phyloP scores from a whole-genome alignment of 768 basidiomycete species.

The Strobilomyces echinocephalus region DNA sequence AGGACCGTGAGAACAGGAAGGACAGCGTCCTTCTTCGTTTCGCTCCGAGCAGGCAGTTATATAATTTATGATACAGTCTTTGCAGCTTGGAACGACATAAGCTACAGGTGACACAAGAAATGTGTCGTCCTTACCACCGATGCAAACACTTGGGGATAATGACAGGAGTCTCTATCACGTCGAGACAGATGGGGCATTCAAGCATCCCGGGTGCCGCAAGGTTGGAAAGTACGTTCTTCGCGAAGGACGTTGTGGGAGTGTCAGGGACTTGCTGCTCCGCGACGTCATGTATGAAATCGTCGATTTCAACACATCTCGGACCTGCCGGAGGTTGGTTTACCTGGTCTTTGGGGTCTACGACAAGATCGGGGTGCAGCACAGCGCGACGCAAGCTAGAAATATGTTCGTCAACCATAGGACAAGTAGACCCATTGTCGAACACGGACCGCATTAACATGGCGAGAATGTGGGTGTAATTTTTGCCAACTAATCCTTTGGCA shows the following conservation, averaged over 20 bases:
- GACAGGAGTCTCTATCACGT: slow-evolving; percentile 66
- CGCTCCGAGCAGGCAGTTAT: slow-evolving; percentile 66
- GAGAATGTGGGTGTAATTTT: slow-evolving; percentile 83
- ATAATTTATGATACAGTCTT: slow-evolving; percentile 80
- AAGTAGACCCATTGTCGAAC: neutral
- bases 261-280: slow-evolving; percentile 31
- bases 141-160: slow-evolving; percentile 77
- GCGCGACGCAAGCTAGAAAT: slow-evolving; percentile 74
- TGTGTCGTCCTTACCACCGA: slow-evolving; percentile 47
- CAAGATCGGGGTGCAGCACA: slow-evolving; percentile 85
- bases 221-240: slow-evolving; percentile 60
- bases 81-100: slow-evolving; percentile 54
- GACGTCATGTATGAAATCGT: slow-evolving; percentile 56
- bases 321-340: slow-evolving; percentile 31
- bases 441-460: slow-evolving; percentile 91
- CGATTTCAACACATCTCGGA: slow-evolving; percentile 45
- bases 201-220: slow-evolving; percentile 45
- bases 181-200: slow-evolving; percentile 82
- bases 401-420: slow-evolving; percentile 4
- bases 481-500: slow-evolving; percentile 71
- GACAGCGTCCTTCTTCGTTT: slow-evolving; percentile 69
- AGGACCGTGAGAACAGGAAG: slow-evolving; percentile 71
- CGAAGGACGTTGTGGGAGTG: slow-evolving; percentile 42
- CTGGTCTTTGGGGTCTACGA: slow-evolving; percentile 50
- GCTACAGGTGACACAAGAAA: neutral